Evolutionary conservation across 2,329 filamentous ascomycete genomes (phyloP).

Genomic region (Blumeria graminis): DNA sequence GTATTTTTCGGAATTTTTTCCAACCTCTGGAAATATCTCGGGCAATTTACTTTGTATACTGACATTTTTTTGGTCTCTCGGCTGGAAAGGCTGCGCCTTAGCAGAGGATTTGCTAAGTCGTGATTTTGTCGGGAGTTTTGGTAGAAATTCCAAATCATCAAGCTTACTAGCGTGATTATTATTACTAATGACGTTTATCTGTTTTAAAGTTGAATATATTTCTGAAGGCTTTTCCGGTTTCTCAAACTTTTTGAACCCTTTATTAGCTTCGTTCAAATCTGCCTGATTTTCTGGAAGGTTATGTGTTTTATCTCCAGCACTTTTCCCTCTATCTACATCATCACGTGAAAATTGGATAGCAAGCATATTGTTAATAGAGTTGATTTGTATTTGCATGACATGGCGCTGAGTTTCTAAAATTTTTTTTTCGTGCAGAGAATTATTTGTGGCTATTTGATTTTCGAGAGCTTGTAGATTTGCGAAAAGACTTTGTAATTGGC

Average conservation of each 20-base stretch:
- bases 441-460: slow-evolving; percentile 35
- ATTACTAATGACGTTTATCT: background rate
- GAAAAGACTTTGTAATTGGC: slow-evolving; percentile 18
- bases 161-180: background rate
- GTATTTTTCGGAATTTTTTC: background rate
- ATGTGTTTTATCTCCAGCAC: background rate
- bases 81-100: slow-evolving; percentile 16
- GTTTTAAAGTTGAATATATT: background rate
- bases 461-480: slow-evolving; percentile 30
- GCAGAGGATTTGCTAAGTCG: slow-evolving; percentile 14
- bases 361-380: slow-evolving; percentile 6
- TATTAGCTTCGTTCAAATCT: too few species aligned
- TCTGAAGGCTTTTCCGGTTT: too few species aligned
- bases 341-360: background rate
- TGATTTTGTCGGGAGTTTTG: slow-evolving; percentile 7
- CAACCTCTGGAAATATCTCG: background rate
- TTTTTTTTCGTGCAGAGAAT: slow-evolving; percentile 35
- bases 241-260: too few species aligned
- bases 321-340: background rate
- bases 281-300: too few species aligned
- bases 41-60: background rate
- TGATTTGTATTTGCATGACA: slow-evolving; percentile 17
- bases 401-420: slow-evolving; percentile 22
- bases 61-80: slow-evolving; percentile 7
- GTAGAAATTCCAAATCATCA: background rate